These are phyloP conservation scores for Echium plantagineum DNA, from an alignment of 257 asterid species.

Conservation along the genomic window DNA sequence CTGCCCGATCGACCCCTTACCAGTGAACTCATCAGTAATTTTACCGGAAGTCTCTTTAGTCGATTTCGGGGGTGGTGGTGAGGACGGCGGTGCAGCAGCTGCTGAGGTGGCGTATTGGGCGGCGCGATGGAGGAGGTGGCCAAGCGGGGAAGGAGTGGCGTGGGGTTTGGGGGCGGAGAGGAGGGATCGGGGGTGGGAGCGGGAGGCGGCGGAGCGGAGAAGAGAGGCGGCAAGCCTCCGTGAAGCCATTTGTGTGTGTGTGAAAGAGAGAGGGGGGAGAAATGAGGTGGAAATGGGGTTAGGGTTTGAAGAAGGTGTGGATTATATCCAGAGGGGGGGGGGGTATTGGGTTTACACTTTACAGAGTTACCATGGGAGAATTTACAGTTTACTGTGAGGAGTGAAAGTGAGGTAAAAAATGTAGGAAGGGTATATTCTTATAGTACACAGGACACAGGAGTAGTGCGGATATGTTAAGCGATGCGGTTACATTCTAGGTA, in stretches of 20 bases:
- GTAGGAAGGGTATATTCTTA: too few species aligned
- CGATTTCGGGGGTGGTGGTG: conserved; percentile 4
- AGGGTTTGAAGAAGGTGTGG: background rate
- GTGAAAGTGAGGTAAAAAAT: too few species aligned
- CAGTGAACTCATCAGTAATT: conserved; percentile 74
- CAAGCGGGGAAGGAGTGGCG: background rate
- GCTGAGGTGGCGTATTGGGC: background rate
- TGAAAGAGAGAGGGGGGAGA: too few species aligned
- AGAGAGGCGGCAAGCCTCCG: background rate
- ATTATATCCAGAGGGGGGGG: background rate
- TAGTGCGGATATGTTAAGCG: too few species aligned
- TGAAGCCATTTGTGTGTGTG: background rate
- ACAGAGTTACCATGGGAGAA: too few species aligned
- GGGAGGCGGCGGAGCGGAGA: background rate
- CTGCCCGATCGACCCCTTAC: conserved; percentile 54
- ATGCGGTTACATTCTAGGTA: too few species aligned
- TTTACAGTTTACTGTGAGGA: background rate
- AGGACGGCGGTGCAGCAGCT: background rate
- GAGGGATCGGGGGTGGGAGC: background rate
- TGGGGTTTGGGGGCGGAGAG: background rate
- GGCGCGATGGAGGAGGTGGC: background rate
- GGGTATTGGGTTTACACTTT: too few species aligned
- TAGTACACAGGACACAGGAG: too few species aligned
- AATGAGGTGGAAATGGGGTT: background rate
- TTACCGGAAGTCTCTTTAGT: conserved; percentile 31